phyloP scores from a whole-genome alignment of 768 basidiomycete genomes.

The Collybia nuda region DNA sequence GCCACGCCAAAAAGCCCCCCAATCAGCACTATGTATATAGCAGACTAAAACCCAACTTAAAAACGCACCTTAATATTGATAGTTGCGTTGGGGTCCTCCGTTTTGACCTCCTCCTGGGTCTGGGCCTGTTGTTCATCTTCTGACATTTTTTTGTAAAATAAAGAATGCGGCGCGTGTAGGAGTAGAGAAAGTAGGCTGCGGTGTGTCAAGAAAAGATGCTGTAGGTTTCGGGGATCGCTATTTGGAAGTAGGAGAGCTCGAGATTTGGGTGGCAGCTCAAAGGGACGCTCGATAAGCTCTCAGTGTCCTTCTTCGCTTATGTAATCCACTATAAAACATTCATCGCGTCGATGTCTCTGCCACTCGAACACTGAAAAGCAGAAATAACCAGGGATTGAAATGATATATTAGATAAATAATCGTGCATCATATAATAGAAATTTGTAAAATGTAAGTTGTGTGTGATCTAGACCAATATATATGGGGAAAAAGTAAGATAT shows the following conservation, averaged over 20 bases:
- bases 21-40: background rate
- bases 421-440: slow-evolving; percentile 12
- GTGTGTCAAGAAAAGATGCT: background rate
- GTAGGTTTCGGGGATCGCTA: background rate
- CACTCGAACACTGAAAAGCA: background rate
- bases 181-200: background rate
- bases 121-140: slow-evolving; percentile 42
- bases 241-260: background rate
- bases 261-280: background rate
- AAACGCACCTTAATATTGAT: slow-evolving; percentile 75
- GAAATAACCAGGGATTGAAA: too few species aligned
- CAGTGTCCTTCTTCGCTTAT: background rate
- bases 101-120: slow-evolving; percentile 43
- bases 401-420: background rate
- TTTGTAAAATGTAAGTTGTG: background rate
- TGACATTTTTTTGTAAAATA: slow-evolving; percentile 40
- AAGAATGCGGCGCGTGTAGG: background rate
- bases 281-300: background rate
- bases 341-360: background rate
- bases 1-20: background rate
- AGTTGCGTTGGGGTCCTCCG: slow-evolving; percentile 58
- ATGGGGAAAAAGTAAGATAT: too few species aligned
- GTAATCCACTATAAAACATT: background rate
- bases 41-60: slow-evolving; percentile 1
- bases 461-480: too few species aligned